Base-by-base conservation (phyloP, 257 asterid genomes). In the Nicotiana otophora region DNA sequence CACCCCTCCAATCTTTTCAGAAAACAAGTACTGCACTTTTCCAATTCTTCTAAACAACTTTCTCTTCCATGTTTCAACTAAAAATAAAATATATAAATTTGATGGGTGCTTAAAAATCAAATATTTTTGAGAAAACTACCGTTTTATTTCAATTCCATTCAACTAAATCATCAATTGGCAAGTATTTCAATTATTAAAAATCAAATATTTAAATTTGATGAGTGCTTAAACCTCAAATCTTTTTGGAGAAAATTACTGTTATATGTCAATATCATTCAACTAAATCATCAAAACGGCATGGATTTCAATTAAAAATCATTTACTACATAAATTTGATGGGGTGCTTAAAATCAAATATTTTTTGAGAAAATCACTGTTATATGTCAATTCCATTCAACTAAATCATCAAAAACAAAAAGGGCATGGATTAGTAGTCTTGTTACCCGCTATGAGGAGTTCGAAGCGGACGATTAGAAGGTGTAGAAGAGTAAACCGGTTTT, bases 361-460 rank as follows among this genome's bases (percentile, higher is more conserved):
- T 51, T 51, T 51, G 2, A 51, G 15, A 10, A 5, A 51, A 51
- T 16, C 11, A 51, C 57, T 51, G 15, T 51, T 51, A 11, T 12
- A 11, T 11, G 3, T 51, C 57, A 51, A 14, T 53, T 53, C 58
- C 58, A 53, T 12, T 53, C 5, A 53, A 6, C 19, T 53, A 53
- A 0, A 51, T 53, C 15, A 53, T 53, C 54, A 28, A 68, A 42
- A 42, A 42, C 51, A 42, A 42, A 3, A 17, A 17, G 16, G 81
- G n/a, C 15, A 76, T 48, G 17, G 57, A 51, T 67, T 20, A 46
- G 39, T 2, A 67, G 4, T 64, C 7, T n/a, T 5, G 39, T 84
- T 85, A 96, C 99, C 99, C 99, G 92, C 98, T 94, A 89, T 96
- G 99, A 86, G 98, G 98, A 42, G 99, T 94, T 79, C 97, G 90